Conservation (phyloP, 176 grass and related monocot genomes). For the Lolium perenne region DNA sequence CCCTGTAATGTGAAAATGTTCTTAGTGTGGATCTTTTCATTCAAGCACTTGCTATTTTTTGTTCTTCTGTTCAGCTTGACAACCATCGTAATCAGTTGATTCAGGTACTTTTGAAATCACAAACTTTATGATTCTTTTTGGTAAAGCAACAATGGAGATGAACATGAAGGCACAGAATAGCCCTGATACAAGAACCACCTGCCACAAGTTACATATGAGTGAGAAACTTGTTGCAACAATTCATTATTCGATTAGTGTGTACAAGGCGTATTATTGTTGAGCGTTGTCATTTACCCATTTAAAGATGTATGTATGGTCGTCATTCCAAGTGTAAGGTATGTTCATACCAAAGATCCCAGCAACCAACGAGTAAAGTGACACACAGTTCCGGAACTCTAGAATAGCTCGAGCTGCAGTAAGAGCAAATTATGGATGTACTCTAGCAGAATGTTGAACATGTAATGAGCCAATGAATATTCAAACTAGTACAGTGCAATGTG, state of each 20-base stretch:
- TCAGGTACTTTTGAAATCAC: conserved; percentile 64
- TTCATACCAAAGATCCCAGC: conserved; percentile 60
- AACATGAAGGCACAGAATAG: conserved; percentile 67
- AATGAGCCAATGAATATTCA: conserved; percentile 10
- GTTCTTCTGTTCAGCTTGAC: conserved; percentile 64
- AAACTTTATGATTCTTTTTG: conserved; percentile 5
- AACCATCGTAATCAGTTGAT: conserved; percentile 99
- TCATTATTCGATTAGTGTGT: not conserved
- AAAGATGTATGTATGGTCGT: conserved; percentile 67
- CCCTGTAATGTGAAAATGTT: too few species aligned
- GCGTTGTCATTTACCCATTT: conserved; percentile 71
- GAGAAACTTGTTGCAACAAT: not conserved
- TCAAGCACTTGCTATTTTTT: conserved; percentile 35
- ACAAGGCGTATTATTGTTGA: too few species aligned
- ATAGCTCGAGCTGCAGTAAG: conserved; percentile 63
- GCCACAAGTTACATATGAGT: too few species aligned
- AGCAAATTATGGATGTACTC: not conserved
- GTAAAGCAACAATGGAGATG: conserved; percentile 63
- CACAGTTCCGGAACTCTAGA: conserved; percentile 5
- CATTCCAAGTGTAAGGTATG: conserved; percentile 98
- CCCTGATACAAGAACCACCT: conserved; percentile 26
- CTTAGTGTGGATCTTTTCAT: not conserved
- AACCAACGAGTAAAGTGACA: conserved; percentile 87
- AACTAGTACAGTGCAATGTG: not conserved
- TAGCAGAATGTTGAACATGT: not conserved